Percentiles rank a stretch among this genome's conserved stretches.
These are phyloP conservation scores for Begonia peltatifolia DNA, from an alignment of 306 rosid genomes.

Conservation along the genomic window DNA sequence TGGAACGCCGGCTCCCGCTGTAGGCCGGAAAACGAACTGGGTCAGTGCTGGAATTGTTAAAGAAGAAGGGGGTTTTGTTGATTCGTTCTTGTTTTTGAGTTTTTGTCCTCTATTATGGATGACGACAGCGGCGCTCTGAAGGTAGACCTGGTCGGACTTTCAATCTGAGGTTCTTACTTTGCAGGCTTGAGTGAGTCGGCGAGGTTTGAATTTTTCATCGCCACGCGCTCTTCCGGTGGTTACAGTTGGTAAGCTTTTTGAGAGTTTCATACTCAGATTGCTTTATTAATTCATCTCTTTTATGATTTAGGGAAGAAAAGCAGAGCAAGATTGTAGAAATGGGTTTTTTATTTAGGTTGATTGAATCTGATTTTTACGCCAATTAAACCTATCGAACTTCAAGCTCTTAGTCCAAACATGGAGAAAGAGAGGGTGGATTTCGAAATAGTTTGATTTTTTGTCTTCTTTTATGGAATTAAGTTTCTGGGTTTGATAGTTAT, in stretches of 20 bases:
- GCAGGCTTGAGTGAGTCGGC: background rate
- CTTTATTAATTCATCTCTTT: background rate
- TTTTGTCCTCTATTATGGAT: background rate
- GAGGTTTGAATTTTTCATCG: background rate
- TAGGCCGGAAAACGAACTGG: background rate
- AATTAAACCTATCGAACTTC: too few species aligned
- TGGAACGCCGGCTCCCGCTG: background rate
- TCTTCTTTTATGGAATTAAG: background rate
- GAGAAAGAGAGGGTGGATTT: background rate
- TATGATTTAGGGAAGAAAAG: background rate
- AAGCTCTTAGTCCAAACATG: background rate
- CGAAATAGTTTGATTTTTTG: background rate
- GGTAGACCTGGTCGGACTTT: background rate
- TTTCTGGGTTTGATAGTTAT: background rate
- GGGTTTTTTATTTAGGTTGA: background rate
- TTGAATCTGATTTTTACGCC: background rate
- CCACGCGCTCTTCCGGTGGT: constrained; percentile 1
- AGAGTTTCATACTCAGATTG: background rate
- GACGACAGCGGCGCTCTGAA: background rate
- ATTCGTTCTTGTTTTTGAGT: background rate
- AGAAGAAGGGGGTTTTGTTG: background rate
- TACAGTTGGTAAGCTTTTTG: background rate
- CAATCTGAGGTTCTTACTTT: background rate
- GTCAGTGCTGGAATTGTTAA: background rate
- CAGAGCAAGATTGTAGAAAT: background rate